Evolutionary conservation across 805 yeast genomes (phyloP).

Genomic region (Ogataea allantospora): DNA sequence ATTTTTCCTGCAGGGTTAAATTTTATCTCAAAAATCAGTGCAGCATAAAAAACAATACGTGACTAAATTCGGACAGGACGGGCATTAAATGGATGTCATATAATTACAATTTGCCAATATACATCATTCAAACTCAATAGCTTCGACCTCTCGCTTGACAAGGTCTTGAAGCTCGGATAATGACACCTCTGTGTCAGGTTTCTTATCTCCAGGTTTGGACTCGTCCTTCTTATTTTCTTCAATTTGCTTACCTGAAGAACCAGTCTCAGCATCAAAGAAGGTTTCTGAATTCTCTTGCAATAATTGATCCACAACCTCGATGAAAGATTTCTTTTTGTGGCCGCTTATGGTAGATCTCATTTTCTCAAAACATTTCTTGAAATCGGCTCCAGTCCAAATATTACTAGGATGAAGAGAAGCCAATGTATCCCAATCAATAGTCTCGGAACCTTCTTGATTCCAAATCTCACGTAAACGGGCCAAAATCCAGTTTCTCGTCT

Average conservation of each 20-base stretch:
- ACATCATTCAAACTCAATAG: conserved; percentile 17
- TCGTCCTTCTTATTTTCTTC: conserved; percentile 6
- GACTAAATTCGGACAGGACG: neutral
- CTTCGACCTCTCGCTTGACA: conserved; percentile 21
- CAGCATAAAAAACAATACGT: neutral
- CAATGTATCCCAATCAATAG: conserved; percentile 54
- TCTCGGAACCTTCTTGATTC: conserved; percentile 38
- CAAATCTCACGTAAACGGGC: conserved; percentile 45
- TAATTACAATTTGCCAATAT: conserved; percentile 1
- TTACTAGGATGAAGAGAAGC: conserved; percentile 44
- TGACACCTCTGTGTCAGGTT: conserved; percentile 13
- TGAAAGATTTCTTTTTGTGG: conserved; percentile 38
- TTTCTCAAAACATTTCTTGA: conserved; percentile 58
- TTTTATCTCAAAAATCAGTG: conserved; percentile 21
- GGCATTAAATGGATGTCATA: neutral
- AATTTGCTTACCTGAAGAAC: neutral
- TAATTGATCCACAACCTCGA: conserved; percentile 31
- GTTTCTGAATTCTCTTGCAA: conserved; percentile 14
- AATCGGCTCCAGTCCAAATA: conserved; percentile 60
- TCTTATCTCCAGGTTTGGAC: conserved; percentile 6
- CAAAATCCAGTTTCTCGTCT: conserved; percentile 52
- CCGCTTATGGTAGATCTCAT: conserved; percentile 54
- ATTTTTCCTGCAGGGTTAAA: conserved; percentile 1
- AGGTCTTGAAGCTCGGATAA: conserved; percentile 20
- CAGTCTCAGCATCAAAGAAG: conserved; percentile 3